Base-by-base conservation (phyloP, 2,329 filamentous ascomycete genomes). In the Neocucurbitaria cava region DNA sequence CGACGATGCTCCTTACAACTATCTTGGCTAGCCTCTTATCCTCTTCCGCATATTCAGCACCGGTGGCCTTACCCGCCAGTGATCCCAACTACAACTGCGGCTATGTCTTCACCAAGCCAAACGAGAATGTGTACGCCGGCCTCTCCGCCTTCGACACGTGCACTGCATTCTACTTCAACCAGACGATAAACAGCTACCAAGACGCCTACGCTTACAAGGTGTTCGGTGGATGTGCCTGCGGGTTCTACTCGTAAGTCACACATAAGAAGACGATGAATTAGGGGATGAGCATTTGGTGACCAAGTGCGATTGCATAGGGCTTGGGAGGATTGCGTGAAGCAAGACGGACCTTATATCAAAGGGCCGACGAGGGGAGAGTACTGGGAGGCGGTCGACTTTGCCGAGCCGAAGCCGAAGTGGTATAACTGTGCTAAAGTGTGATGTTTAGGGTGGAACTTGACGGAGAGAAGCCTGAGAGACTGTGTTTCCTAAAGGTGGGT, bases 331-430 rank as follows among this genome's bases (percentile, higher is more conserved):
- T 61, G 60, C 20, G 20, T 13, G 20, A 33, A 33, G 0, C n/a
- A n/a, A 11, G 2, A 45, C 10, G 40, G 44, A 3, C 53, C 43
- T 1, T 13, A 49, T 6, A 58, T 50, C 8, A 50, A 49, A 10
- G 60, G 50, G 0, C 46, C 58, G 1, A 55, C 56, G 2, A 21
- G 36, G 33, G 47, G 58, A 3, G 42, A 45, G 9, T 39, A 49
- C 3, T 59, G 60, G 40, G 24, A 44, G 8, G 55, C 56, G 11
- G 47, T 55, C 1, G 31, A 42, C 5, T 63, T 63, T 30, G 46
- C 41, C 11, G 43, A 56, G 2, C 58, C 60, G 3, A 57, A 26
- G 35, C 60, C 60, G 10, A 55, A 54, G 33, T 61, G 58, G 60
- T 63, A 63, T 40, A 55, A 38, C 31, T 63, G 60, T 15, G 18